These are phyloP conservation scores for Yamadazyma phyllophila DNA, from an alignment of 805 yeast species.

Conservation along the genomic window DNA sequence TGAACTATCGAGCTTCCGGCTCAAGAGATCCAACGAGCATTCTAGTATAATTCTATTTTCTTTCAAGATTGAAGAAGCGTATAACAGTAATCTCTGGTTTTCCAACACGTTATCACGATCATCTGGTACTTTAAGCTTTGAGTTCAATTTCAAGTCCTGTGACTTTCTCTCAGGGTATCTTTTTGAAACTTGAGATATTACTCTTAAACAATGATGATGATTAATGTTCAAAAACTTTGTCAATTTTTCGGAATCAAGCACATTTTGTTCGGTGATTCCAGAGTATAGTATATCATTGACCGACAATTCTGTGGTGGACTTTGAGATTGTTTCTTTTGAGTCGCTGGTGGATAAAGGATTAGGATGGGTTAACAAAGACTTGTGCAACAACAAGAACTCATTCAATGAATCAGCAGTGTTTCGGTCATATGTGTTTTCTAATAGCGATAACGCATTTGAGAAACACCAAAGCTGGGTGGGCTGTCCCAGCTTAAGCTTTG, in stretches of 20 bases:
- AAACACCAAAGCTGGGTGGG: slow-evolving; percentile 42
- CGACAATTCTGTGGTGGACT: slow-evolving; percentile 27
- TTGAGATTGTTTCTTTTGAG: slow-evolving; percentile 1
- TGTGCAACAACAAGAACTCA: slow-evolving; percentile 36
- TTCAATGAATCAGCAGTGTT: slow-evolving; percentile 36
- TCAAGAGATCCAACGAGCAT: slow-evolving; percentile 47
- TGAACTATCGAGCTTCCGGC: slow-evolving; percentile 29
- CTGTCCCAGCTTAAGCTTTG: slow-evolving; percentile 24
- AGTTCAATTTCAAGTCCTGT: slow-evolving; percentile 22
- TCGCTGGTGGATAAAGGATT: slow-evolving; percentile 23
- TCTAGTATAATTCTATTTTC: slow-evolving; percentile 54
- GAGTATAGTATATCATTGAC: slow-evolving; percentile 42
- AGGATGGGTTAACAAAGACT: slow-evolving; percentile 28
- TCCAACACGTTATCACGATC: slow-evolving; percentile 31
- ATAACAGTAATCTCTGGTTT: slow-evolving; percentile 29
- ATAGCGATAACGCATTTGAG: slow-evolving; percentile 33
- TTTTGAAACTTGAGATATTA: slow-evolving; percentile 39
- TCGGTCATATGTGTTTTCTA: slow-evolving; percentile 29
- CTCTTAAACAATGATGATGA: slow-evolving; percentile 47
- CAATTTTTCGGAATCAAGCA: slow-evolving; percentile 40
- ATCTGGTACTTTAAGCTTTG: slow-evolving; percentile 30
- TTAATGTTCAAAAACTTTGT: slow-evolving; percentile 39
- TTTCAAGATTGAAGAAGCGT: slow-evolving; percentile 39
- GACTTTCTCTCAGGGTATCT: slow-evolving; percentile 34
- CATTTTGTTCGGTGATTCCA: slow-evolving; percentile 29